A percentile compares a stretch with the other conserved stretches of the same genome.
phyloP scores from a whole-genome alignment of 768 basidiomycete species.

The Lactarius akahatsu region DNA sequence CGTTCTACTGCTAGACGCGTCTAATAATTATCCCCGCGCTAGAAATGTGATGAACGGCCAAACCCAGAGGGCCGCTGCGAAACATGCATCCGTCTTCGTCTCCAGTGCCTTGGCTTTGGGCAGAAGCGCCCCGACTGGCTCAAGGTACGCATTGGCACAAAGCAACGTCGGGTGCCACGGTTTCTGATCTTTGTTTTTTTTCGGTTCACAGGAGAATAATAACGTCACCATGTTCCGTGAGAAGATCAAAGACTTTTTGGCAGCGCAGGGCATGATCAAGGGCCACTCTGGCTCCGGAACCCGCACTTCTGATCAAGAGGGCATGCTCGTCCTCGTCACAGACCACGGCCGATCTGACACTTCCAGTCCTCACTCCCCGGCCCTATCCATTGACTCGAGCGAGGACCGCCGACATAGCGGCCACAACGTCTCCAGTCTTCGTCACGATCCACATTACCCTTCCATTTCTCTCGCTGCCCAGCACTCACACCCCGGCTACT shows the following conservation, averaged over 20 bases:
- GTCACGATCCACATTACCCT: conserved; percentile 35
- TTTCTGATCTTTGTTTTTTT: neutral
- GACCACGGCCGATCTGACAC: conserved; percentile 39
- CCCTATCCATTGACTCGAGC: conserved; percentile 46
- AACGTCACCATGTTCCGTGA: conserved; percentile 69
- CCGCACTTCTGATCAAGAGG: conserved; percentile 54
- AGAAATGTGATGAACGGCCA: conserved; percentile 85
- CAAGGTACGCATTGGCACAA: conserved; percentile 51
- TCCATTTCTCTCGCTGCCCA: conserved; percentile 28
- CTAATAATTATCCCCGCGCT: conserved; percentile 20
- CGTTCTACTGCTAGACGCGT: conserved; percentile 14
- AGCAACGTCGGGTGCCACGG: neutral
- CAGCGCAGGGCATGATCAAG: conserved; percentile 86
- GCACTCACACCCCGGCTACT: conserved; percentile 27
- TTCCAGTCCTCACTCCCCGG: conserved; percentile 45
- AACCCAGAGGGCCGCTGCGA: conserved; percentile 61
- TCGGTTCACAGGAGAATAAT: conserved; percentile 55
- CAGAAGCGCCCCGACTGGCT: conserved; percentile 85
- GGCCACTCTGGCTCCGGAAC: conserved; percentile 75
- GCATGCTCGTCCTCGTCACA: conserved; percentile 52
- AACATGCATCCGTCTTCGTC: conserved; percentile 74
- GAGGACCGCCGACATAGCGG: conserved; percentile 39
- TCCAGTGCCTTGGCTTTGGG: conserved; percentile 86
- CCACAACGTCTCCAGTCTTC: conserved; percentile 36
- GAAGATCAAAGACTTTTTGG: conserved; percentile 76